Evolutionary conservation across 2,329 filamentous ascomycete genomes (phyloP), one percentile per base, ranked within the genome.

Genomic region (Rhinocladiella mackenziei): DNA sequence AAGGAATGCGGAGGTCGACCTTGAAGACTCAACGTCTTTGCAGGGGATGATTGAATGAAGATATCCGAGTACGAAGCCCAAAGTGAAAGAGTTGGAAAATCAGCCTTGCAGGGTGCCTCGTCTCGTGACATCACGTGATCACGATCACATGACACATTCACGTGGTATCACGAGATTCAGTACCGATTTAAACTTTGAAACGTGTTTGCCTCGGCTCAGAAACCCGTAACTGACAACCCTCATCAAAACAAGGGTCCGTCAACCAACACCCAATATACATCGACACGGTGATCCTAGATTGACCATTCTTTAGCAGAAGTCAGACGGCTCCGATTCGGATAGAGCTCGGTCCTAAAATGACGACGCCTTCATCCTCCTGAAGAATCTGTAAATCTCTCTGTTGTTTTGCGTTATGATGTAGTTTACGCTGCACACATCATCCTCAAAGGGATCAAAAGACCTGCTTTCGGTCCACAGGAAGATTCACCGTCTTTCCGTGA

Each of bases 361-460:
- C n/a, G n/a, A n/a, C n/a, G n/a, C n/a, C n/a, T n/a, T n/a, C 8
- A 15, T 14, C 26, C 28, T n/a, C n/a, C 17, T 22, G 31, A 34
- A 20, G 28, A 15, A 15, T 9, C 10, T 29, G 23, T 14, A 17
- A 42, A 32, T 31, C 25, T 19, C 13, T 6, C 18, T 26, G 4
- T 34, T 29, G 6, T 14, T 32, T 31, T 15, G 10, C 11, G 8
- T 17, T 43, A 51, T 51, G 53, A 53, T 55, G 50, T 42, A 48
- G 38, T 45, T 42, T 55, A 43, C 53, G 51, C 53, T 44, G 53
- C 48, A 55, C 38, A 36, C 49, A 43, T 55, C 48, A 55, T 55
- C 45, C 47, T 54, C 50, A 35, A 43, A 38, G 26, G 29, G 11
- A 18, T 37, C 43, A 41, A 23, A 34, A 17, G 20, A 30, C n/a